Evolutionary conservation across 2,329 filamentous ascomycete genomes (phyloP).

Genomic region (Exserohilum rostratum): DNA sequence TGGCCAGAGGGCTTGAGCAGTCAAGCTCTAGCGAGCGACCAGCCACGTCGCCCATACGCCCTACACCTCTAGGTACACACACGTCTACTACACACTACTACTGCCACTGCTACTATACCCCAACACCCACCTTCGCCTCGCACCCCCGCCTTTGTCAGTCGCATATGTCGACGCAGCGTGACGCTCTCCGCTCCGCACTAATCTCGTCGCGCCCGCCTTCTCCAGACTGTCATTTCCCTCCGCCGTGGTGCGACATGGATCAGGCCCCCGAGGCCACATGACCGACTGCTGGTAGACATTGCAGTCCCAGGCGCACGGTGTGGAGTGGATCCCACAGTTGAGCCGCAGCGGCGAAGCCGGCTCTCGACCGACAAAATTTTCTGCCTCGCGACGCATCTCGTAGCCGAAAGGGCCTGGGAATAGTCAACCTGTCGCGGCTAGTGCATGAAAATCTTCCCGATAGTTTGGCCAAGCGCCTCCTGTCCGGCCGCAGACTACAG

Average conservation of each 20-base stretch:
- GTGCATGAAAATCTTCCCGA: constrained; percentile 27
- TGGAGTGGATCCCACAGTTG: constrained; percentile 5
- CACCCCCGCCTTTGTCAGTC: neutral
- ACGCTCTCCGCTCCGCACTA: constrained; percentile 5
- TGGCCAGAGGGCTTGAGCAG: constrained; percentile 4
- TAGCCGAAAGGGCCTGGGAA: neutral
- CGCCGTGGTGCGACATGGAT: neutral
- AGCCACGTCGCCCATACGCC: neutral
- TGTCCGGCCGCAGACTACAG: constrained; percentile 4
- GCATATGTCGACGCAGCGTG: neutral
- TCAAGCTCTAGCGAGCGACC: constrained; percentile 3
- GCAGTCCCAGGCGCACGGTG: constrained; percentile 1
- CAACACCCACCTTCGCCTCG: neutral
- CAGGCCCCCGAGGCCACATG: constrained; percentile 1
- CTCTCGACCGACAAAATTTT: constrained; percentile 2
- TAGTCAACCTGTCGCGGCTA: constrained; percentile 3
- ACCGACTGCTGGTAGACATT: constrained; percentile 1
- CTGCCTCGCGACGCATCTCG: constrained; percentile 9
- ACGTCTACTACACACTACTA: neutral
- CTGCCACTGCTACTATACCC: too few relatives aligned
- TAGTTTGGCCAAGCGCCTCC: constrained; percentile 28
- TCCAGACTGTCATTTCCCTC: neutral
- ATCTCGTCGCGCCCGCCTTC: neutral
- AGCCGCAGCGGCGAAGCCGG: constrained; percentile 13
- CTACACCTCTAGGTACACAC: too few relatives aligned